phyloP scores from a whole-genome alignment of 2,329 filamentous ascomycete genomes.

The Pseudocercospora fijiensis region DNA sequence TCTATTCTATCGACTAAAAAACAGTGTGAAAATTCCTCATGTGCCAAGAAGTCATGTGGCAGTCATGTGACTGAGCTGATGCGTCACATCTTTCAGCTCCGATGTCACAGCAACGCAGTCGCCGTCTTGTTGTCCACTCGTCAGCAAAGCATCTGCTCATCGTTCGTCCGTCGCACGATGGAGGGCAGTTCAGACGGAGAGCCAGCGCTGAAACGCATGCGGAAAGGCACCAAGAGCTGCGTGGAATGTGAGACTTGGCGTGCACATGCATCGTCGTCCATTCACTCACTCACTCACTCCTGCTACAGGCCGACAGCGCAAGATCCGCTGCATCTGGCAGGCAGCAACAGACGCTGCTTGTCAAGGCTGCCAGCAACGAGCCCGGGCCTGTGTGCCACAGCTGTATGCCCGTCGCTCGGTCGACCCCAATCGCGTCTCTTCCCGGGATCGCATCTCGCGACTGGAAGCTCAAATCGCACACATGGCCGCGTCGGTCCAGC shows the following conservation, averaged over 20 bases:
- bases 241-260: constrained; percentile 31
- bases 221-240: constrained; percentile 37
- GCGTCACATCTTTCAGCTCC: background rate
- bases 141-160: background rate
- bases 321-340: constrained; percentile 35
- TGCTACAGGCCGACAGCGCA: constrained; percentile 34
- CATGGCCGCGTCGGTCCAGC: constrained; percentile 16
- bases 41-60: too few species aligned
- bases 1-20: too few species aligned
- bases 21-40: too few species aligned
- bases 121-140: background rate
- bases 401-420: constrained; percentile 11
- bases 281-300: background rate
- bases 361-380: constrained; percentile 19
- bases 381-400: constrained; percentile 20
- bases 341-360: constrained; percentile 25
- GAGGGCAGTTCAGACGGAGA: background rate
- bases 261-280: background rate
- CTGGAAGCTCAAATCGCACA: constrained; percentile 22
- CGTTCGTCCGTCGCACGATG: background rate
- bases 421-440: constrained; percentile 12
- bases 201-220: constrained; percentile 24
- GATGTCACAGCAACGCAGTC: background rate
- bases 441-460: constrained; percentile 22
- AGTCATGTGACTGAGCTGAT: too few species aligned